Evolutionary conservation across 345 rosid genomes (phyloP), one percentile per base, ranked within the genome.

Genomic region (Isatis tinctoria): DNA sequence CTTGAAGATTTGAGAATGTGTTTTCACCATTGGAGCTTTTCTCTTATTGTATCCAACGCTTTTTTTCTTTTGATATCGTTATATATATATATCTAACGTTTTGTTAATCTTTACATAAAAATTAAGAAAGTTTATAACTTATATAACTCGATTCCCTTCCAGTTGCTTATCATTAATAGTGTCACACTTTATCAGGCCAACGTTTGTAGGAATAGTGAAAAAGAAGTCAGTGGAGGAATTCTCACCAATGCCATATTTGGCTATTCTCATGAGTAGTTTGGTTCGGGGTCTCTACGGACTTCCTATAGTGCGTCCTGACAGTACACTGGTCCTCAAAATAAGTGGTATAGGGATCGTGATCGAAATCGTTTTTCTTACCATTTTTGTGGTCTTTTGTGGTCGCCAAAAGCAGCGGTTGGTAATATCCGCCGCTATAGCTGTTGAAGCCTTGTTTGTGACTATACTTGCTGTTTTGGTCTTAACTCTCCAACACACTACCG

Each of bases 261-360:
- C 91, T 13, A 82, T 88, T 30, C 61, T 88, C 3, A 69, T 32
- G 35, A 32, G 6, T 8, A 5, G 35, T 32, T 83, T 84, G 87
- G 74, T 84, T 3, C 88, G 97, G 92, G 80, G 84, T 3, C 30
- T 91, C 70, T 91, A 87, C 17, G 97, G 95, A 0, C 83, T 88
- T 8, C 95, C 97, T 10, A 30, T 78, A 69, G 90, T 91, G 70
- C 87, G 76, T 77, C 88, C 92, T 0, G n/a, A 88, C 60, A 87
- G 89, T 83, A 74, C 72, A 36, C 74, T 91, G 66, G 88, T 91
- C 16, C 3, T 84, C 10, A 88, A 90, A 79, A 86, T 88, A n/a
- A 91, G 86, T 16, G 94, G 85, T 2, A 3, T 87, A 0, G 94
- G 97, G 9, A 66, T 82, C 0, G 79, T 70, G 49, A 86, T 86